Percentiles rank a stretch among this genome's conserved stretches.
phyloP scores from a whole-genome alignment of 495 filamentous ascomycete genomes.

The Recurvomyces mirabilis region DNA sequence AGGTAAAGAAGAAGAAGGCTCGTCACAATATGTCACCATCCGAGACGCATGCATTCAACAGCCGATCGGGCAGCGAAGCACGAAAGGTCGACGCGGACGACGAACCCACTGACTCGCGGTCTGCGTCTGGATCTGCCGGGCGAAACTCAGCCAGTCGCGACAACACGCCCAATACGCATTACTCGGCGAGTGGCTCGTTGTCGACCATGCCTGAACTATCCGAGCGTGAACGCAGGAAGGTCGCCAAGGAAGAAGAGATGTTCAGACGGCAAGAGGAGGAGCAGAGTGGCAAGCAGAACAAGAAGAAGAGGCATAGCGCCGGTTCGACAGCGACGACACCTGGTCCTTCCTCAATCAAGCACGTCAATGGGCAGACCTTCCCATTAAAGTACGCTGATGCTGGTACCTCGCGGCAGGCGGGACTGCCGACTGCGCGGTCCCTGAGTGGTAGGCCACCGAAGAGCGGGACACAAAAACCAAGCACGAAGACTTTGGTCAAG shows the following conservation, averaged over 20 bases:
- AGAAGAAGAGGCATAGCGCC: conserved; percentile 51
- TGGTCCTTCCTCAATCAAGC: conserved; percentile 23
- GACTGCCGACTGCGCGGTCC: conserved; percentile 13
- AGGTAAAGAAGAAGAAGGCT: conserved; percentile 43
- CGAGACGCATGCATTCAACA: conserved; percentile 61
- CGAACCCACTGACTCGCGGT: conserved; percentile 49
- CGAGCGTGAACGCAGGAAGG: conserved; percentile 77
- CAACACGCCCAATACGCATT: conserved; percentile 54
- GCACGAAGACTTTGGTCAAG: neutral
- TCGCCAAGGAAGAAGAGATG: conserved; percentile 69
- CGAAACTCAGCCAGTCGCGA: conserved; percentile 56
- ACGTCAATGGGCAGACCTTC: neutral
- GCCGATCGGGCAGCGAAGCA: conserved; percentile 67
- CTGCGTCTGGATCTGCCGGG: conserved; percentile 55
- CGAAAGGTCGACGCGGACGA: conserved; percentile 35
- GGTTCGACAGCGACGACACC: conserved; percentile 39
- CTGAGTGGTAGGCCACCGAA: conserved; percentile 1
- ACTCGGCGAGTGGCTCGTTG: conserved; percentile 36
- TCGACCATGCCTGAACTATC: conserved; percentile 51
- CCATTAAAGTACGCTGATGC: conserved; percentile 9
- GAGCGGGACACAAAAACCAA: neutral
- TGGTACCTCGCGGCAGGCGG: conserved; percentile 26
- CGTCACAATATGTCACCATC: conserved; percentile 56
- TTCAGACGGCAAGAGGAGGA: conserved; percentile 55
- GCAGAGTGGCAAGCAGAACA: conserved; percentile 32